Base-by-base conservation (phyloP, 805 yeast genomes). In the Ogataea nitratoaversa region DNA sequence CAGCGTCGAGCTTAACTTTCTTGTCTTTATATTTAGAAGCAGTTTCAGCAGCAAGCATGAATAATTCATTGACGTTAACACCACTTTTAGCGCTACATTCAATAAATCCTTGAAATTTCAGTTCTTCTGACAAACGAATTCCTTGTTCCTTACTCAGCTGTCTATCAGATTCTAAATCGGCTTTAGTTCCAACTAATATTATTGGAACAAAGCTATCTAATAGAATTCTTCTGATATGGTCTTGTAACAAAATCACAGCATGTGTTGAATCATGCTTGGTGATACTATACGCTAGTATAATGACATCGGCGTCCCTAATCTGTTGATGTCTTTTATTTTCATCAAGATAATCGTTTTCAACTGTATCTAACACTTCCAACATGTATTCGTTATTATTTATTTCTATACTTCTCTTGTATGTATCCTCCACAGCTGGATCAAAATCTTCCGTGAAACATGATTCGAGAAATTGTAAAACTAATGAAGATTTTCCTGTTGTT, bases 51-150 rank as follows among this genome's bases (percentile, higher is more conserved):
- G 56, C 54, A 2, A 8, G 17, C 13, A 76, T 67, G 53, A 90
- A 90, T 0, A 88, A 85, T 51, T 85, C 86, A 49, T 84, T 89
- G 18, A 90, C 84, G 53, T 86, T 84, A 30, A 83, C 75, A 52
- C 80, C 77, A 52, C 77, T 72, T 71, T 82, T 76, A 8, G 96
- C 95, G 50, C 91, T 81, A n/a, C 95, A 83, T 62, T 90, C 95
- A 48, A 73, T 49, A 43, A 66, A 71, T 16, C 61, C 67, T 39
- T 69, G 60, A 34, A 58, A 37, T 5, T 47, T 35, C 4, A 53
- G 44, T 7, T 57, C 50, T 4, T 47, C 52, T 46, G 52, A 60
- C 43, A 56, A 24, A 8, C 40, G 42, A 13, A 35, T 34, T 2
- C 54, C 62, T 3, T 48, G 34, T 1, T 40, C 84, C 49, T 63